A percentile compares a stretch with the other conserved stretches of the same genome.
These are phyloP conservation scores for Fraxinus latifolia DNA, from an alignment of 305 asterid species.

Conservation along the genomic window DNA sequence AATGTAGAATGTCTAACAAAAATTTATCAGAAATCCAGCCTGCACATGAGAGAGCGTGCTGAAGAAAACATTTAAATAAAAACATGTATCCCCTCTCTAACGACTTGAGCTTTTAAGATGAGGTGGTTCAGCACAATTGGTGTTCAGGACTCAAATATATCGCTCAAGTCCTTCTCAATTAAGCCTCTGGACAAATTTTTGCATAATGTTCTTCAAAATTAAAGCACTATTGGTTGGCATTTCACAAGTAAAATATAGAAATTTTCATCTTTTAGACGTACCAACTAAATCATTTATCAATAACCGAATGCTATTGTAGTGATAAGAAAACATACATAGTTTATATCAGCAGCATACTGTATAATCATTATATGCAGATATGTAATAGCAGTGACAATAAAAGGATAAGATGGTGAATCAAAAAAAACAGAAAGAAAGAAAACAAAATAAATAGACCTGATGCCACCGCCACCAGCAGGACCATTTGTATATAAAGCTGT, in stretches of 20 bases:
- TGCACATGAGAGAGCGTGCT: not conserved
- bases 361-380: not conserved
- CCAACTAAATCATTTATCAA: conserved; percentile 4
- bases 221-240: not conserved
- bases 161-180: not conserved
- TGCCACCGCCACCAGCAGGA: conserved; percentile 98
- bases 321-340: not conserved
- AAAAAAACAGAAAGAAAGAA: not conserved
- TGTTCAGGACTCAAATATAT: not conserved
- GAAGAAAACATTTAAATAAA: not conserved
- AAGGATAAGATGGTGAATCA: not conserved
- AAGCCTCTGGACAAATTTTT: conserved; percentile 7
- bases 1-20: not conserved
- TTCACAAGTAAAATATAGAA: not conserved
- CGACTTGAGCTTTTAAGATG: not conserved
- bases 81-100: not conserved
- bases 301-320: not conserved
- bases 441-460: conserved; percentile 53
- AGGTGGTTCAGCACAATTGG: not conserved
- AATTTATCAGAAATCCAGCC: not conserved
- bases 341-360: not conserved
- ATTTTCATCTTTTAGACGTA: not conserved
- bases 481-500: conserved; percentile 94
- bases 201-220: not conserved
- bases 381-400: conserved; percentile 8